Conservation (phyloP, 2,329 filamentous ascomycete species). For the Fusarium heterosporum region DNA sequence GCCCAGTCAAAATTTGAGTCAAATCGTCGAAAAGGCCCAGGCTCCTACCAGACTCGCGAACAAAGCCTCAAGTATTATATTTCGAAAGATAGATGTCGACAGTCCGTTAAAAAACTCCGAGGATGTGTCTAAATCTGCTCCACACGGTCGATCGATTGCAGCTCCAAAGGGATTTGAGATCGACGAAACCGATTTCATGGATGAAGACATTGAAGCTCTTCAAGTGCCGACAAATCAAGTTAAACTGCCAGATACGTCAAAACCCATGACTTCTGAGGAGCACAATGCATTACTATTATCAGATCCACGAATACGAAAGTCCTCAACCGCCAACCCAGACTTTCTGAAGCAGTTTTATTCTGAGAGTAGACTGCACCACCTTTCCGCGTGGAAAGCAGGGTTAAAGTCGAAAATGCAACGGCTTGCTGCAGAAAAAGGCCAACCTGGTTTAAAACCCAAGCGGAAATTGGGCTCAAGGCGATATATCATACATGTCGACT, state of each 20-base stretch:
- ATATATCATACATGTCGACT: constrained; percentile 96
- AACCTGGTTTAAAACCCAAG: constrained; percentile 59
- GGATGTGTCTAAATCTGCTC: not conserved
- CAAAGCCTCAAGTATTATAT: not conserved
- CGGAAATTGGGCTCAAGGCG: constrained; percentile 72
- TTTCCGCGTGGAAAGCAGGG: constrained; percentile 97
- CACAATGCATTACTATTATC: constrained; percentile 88
- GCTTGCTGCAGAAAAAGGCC: constrained; percentile 76
- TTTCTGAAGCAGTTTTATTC: constrained; percentile 96
- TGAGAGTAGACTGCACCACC: constrained; percentile 92
- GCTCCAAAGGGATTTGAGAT: not conserved
- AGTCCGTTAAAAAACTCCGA: constrained; percentile 4
- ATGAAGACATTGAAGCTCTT: not conserved
- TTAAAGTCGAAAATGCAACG: constrained; percentile 89
- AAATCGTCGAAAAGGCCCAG: constrained; percentile 46
- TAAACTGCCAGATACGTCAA: constrained; percentile 37
- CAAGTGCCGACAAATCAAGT: not conserved
- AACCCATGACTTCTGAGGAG: constrained; percentile 89
- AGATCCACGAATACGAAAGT: constrained; percentile 87
- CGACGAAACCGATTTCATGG: not conserved
- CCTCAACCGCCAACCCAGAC: constrained; percentile 90
- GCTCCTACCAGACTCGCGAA: constrained; percentile 35
- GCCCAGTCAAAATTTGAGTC: constrained; percentile 47
- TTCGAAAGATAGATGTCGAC: not conserved
- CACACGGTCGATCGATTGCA: not conserved